These are phyloP conservation scores for Tolypocladium capitatum DNA, from an alignment of 2,329 filamentous ascomycete genomes.

Conservation along the genomic window DNA sequence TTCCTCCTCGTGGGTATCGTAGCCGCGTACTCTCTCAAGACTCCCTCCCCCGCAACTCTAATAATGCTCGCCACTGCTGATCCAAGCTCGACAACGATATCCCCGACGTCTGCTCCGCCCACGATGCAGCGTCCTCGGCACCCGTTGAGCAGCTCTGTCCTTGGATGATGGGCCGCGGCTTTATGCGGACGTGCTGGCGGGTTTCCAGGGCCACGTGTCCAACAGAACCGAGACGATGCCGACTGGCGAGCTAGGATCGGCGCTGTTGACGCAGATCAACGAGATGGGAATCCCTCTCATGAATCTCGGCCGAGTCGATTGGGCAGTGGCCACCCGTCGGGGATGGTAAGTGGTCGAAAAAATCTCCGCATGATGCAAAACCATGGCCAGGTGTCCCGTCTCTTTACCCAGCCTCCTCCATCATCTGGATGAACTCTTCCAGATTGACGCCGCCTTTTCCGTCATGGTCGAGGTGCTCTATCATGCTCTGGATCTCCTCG, in stretches of 20 bases:
- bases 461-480: slow-evolving; percentile 93
- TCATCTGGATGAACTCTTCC: slow-evolving; percentile 57
- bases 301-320: neutral
- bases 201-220: neutral
- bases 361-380: neutral
- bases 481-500: slow-evolving; percentile 87
- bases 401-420: slow-evolving; percentile 28
- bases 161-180: neutral
- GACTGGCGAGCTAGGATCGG: neutral
- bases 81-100: neutral
- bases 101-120: neutral
- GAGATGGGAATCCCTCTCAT: neutral
- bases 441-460: slow-evolving; percentile 69
- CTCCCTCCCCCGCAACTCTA: neutral
- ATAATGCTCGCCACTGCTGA: neutral
- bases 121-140: too few relatives aligned
- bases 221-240: neutral
- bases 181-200: neutral
- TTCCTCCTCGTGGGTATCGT: slow-evolving; percentile 5
- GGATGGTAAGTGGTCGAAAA: neutral
- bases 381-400: neutral
- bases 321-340: neutral
- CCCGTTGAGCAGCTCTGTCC: neutral
- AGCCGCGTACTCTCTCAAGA: neutral
- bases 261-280: neutral